Conservation (phyloP, 345 rosid genomes). For the Citrus glauca region DNA sequence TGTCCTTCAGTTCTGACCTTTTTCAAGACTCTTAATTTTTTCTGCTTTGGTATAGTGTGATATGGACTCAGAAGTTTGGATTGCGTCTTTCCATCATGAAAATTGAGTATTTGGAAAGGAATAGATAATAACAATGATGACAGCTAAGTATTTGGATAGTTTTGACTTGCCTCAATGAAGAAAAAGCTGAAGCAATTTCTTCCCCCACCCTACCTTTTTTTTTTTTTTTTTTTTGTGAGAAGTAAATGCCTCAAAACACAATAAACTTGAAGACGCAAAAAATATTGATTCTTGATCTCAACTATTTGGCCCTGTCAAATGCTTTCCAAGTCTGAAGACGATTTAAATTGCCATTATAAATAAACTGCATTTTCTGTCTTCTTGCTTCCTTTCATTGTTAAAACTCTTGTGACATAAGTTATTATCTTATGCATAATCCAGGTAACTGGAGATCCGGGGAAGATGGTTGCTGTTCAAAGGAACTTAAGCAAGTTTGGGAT, state of each 20-base stretch:
- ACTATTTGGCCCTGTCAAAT: background rate
- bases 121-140: background rate
- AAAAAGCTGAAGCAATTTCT: background rate
- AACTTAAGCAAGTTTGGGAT: constrained; percentile 88
- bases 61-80: background rate
- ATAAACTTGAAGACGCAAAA: background rate
- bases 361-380: background rate
- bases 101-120: background rate
- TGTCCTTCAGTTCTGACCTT: background rate
- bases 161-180: background rate
- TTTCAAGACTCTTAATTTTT: background rate
- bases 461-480: constrained; percentile 84
- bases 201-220: no score
- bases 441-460: constrained; percentile 99
- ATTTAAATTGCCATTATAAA: background rate
- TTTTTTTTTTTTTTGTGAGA: background rate
- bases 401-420: background rate
- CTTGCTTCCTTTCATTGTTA: background rate
- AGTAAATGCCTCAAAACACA: background rate
- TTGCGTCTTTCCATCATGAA: background rate
- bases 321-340: background rate
- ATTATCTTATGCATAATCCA: constrained; percentile 12
- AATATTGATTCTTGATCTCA: background rate
- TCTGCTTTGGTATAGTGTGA: background rate
- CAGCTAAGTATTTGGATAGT: background rate